Base-by-base conservation (phyloP, 805 yeast species). In the Lachancea cidri region DNA sequence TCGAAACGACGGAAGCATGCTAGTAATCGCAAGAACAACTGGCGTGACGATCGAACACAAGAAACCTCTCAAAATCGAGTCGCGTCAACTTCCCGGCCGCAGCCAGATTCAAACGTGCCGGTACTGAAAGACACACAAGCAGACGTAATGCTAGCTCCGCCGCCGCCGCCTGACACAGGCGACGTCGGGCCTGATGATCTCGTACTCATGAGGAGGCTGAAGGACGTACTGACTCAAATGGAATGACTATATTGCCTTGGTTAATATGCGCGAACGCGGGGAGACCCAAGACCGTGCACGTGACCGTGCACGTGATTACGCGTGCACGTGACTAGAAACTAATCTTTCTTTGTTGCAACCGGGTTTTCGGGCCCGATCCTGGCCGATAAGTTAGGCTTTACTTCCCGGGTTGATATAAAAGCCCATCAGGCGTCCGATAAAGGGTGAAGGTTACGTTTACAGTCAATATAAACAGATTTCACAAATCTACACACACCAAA, bases 181-280 rank as follows among this genome's bases (percentile, higher is more conserved):
- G 44, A 42, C 20, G 44, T 47, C 35, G 43, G 49, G 18, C 48
- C 49, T 17, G 56, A 54, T 24, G 58, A 54, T 25, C 39, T 54
- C 22, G 48, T 49, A 48, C 41, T 54, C 24, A 52, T 48, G 55
- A 47, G 52, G 35, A 40, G 53, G 9, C 47, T 55, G 30, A 53
- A 53, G 17, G 53, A 50, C 35, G 56, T 53, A 33, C 45, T 54
- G 41, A 46, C 50, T 25, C 51, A 50, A 35, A 54, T 54, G 53
- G 53, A 52, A 27, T 44, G 35, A 39, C 20, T n/a, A n/a, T n/a
- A 15, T n/a, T 19, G 13, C 11, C 29, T 17, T 16, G 20, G 22
- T 16, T 33, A 36, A 36, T 36, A 38, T 38, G 33, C 17, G 38
- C 32, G 24, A 22, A 19, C 17, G 7, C n/a, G 22, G 22, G 17